Base-by-base conservation (phyloP, 2,329 filamentous ascomycete genomes). In the Ophiocordyceps camponoti-rufipedis region DNA sequence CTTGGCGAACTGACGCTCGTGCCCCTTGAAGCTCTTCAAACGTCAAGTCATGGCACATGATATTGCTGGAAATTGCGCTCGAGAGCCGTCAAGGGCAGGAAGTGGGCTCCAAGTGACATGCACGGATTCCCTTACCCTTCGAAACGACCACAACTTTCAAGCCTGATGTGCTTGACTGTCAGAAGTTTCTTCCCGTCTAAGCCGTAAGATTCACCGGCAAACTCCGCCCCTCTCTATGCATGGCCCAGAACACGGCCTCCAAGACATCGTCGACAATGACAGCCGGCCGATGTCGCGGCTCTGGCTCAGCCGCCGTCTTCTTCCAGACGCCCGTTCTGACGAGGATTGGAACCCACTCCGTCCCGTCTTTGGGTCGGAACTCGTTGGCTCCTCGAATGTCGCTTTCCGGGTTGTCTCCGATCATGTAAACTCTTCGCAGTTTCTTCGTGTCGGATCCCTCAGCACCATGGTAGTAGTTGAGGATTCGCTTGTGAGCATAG, bases 321-420 rank as follows among this genome's bases (percentile, higher is more conserved):
- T 55, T 51, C 63, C 82, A 93, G 1, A 94, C 86, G 0, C 87
- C 87, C 9, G 84, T 94, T 52, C 77, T 71, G 28, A 94, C 82
- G 48, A 94, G 64, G 16, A 93, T 72, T 41, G 82, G 82, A 39
- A 71, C 66, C 87, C 88, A 94, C 48, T 78, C 68, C n/a, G 78
- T 83, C 9, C 80, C 80, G 47, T 72, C 63, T 4, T 71, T 65
- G 50, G 81, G 84, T 41, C 66, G 56, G 56, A 82, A 94, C 42
- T 74, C 71, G 58, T 94, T 94, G 18, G 85, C 88, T 6, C 91
- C 91, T 5, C 76, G 69, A 52, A 98, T 94, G 59, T 98, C 91
- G 53, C 83, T 91, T 57, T 85, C 85, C 5, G 84, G 83, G 55
- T 89, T 89, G 56, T 89, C 84, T 6, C 91, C 91, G 40, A 96